Conservation (phyloP, 805 yeast species). For the Zygoascus tannicola region DNA sequence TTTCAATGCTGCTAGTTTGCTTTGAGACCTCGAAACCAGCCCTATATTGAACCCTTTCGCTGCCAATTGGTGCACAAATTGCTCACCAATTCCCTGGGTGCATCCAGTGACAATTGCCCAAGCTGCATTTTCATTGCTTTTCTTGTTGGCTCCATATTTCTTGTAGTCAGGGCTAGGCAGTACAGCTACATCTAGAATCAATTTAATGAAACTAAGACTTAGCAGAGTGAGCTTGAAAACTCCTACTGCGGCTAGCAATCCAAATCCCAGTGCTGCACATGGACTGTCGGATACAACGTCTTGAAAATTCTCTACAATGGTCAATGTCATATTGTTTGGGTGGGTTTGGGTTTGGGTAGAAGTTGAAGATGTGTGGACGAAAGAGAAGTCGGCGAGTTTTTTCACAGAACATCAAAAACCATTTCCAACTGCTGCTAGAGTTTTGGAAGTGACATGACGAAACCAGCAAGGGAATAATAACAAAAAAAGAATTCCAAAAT, state of each 20-base stretch:
- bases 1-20: conserved; percentile 62
- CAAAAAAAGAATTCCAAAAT: no score
- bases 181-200: conserved; percentile 54
- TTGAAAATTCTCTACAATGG: conserved; percentile 1
- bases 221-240: conserved; percentile 46
- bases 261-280: conserved; percentile 8
- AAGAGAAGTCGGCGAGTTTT: no score
- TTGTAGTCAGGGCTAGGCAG: conserved; percentile 41
- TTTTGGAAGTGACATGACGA: no score
- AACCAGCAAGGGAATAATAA: no score
- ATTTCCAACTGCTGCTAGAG: no score
- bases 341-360: no score
- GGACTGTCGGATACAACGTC: conserved; percentile 4
- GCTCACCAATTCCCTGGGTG: conserved; percentile 95
- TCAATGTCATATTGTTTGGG: not conserved
- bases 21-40: conserved; percentile 72
- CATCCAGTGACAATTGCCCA: conserved; percentile 99
- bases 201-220: conserved; percentile 40
- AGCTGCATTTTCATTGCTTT: conserved; percentile 35
- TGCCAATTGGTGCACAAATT: conserved; percentile 81
- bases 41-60: conserved; percentile 72
- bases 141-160: conserved; percentile 57
- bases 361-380: no score
- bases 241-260: conserved; percentile 33
- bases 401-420: no score